Base-by-base conservation (phyloP, 768 basidiomycete species). In the Dioszegia hungarica region DNA sequence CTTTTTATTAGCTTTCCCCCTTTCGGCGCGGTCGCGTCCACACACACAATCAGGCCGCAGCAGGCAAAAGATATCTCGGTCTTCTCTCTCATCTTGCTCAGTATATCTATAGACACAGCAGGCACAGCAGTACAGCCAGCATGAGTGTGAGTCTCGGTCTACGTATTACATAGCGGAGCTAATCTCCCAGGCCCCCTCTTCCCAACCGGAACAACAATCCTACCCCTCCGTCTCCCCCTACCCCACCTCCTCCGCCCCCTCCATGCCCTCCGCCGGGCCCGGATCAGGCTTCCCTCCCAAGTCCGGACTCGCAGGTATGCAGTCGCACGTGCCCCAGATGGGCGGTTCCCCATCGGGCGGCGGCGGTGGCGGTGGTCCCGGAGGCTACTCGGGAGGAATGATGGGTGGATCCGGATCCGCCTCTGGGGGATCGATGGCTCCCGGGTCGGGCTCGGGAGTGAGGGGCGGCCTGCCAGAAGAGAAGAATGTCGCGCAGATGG, bases 401-500 rank as follows among this genome's bases (percentile, higher is more conserved):
- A 53, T 53, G 51, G 55, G 55, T 31, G 55, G 56, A 6, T 24
- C 31, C 4, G 46, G 46, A 29, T 3, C 20, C 11, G 37, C 34
- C 37, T n/a, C n/a, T n/a, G 34, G 19, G 33, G 49, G 38, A 33
- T 52, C 31, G 3, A 51, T 51, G 34, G 24, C 37, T 14, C 55
- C 57, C 24, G 59, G 59, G 20, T 62, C 60, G 15, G 66, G 66
- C 22, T 44, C 56, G 15, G 72, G 69, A 15, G 37, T 67, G 48
- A 28, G 68, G 40, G 67, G 65, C 37, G 73, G 74, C 29, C 44
- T 64, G 45, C 68, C 66, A 24, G 66, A 68, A 55, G 74, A 75
- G 69, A 75, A 74, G 65, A 75, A 75, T 57, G 73, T 75, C 14
- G 71, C 73, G 31, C 68, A 75, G 59, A 50, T 72, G 45, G 71